These are phyloP conservation scores for Xylaria sp. DNA, from an alignment of 2,329 filamentous ascomycete species.

Conservation along the genomic window DNA sequence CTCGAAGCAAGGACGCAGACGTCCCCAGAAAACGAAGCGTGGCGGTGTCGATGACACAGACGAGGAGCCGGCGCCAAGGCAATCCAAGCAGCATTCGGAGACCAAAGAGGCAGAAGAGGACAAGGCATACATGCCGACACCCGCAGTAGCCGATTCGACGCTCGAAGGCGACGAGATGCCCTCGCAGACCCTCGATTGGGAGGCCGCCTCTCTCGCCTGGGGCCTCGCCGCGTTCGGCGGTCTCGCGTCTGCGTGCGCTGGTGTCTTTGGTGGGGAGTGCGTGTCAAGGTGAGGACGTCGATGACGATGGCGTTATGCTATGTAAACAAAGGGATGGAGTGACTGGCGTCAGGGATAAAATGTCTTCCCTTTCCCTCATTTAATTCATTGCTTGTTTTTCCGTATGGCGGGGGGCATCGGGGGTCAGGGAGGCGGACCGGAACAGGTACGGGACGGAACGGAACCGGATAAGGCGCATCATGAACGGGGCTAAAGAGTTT, in stretches of 20 bases:
- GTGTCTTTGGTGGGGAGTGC: slow-evolving; percentile 60
- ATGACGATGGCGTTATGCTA: neutral
- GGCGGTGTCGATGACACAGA: neutral
- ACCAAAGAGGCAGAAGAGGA: slow-evolving; percentile 44
- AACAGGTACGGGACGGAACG: neutral
- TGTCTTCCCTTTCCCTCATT: neutral
- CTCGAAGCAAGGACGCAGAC: slow-evolving; percentile 38
- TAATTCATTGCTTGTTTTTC: neutral
- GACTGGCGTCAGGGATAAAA: neutral
- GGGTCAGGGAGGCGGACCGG: neutral
- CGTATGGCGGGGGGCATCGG: neutral
- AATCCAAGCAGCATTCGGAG: slow-evolving; percentile 8
- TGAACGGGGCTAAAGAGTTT: neutral
- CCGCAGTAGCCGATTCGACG: slow-evolving; percentile 45
- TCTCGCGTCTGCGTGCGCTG: slow-evolving; percentile 56
- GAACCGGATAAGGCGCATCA: neutral
- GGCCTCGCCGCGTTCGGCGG: slow-evolving; percentile 57
- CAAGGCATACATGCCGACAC: slow-evolving; percentile 52
- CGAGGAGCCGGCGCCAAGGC: neutral
- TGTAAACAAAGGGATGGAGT: neutral
- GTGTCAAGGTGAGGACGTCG: slow-evolving; percentile 49
- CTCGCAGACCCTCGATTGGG: slow-evolving; percentile 56
- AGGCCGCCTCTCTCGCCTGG: slow-evolving; percentile 59
- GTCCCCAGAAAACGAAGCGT: slow-evolving; percentile 39
- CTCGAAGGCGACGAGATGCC: slow-evolving; percentile 55